phyloP scores from a whole-genome alignment of 768 basidiomycete species.

The Suillus americanus region DNA sequence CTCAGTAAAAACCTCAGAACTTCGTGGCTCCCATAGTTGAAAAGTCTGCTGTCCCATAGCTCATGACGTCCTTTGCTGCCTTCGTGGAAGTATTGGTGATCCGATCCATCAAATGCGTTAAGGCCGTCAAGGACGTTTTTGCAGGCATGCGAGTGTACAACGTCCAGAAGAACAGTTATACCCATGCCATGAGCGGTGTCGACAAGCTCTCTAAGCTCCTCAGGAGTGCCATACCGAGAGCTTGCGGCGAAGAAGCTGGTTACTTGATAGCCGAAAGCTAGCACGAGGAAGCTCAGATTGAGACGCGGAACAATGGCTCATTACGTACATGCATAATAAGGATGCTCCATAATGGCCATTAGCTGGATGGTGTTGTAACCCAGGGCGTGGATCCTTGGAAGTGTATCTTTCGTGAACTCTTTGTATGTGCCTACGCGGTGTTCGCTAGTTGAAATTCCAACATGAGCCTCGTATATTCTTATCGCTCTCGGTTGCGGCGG shows the following conservation, averaged over 20 bases:
- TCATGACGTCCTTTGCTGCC: conserved; percentile 90
- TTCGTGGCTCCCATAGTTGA: conserved; percentile 96
- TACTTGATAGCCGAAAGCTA: conserved; percentile 98
- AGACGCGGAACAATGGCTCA: neutral
- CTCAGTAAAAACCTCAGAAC: conserved; percentile 93
- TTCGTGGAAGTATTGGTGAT: conserved; percentile 96
- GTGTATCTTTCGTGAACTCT: conserved; percentile 83
- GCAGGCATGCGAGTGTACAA: conserved; percentile 98
- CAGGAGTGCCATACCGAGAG: conserved; percentile 94
- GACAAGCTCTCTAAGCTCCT: conserved; percentile 92
- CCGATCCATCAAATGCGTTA: conserved; percentile 95
- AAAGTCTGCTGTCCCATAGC: conserved; percentile 96
- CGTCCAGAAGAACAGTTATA: conserved; percentile 88
- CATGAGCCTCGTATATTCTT: conserved; percentile 96
- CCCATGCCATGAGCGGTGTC: conserved; percentile 96
- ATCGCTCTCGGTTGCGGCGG: conserved; percentile 65
- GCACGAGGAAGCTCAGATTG: conserved; percentile 2
- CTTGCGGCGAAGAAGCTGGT: conserved; percentile 97
- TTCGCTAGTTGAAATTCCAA: conserved; percentile 93
- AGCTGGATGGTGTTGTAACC: conserved; percentile 98
- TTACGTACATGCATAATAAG: conserved; percentile 90
- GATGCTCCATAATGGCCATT: conserved; percentile 98
- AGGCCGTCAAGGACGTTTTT: conserved; percentile 96
- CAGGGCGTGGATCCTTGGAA: conserved; percentile 86
- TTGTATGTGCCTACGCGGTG: conserved; percentile 90